Evolutionary conservation across 2,329 filamentous ascomycete genomes (phyloP).

Genomic region (Aureobasidium sp.): DNA sequence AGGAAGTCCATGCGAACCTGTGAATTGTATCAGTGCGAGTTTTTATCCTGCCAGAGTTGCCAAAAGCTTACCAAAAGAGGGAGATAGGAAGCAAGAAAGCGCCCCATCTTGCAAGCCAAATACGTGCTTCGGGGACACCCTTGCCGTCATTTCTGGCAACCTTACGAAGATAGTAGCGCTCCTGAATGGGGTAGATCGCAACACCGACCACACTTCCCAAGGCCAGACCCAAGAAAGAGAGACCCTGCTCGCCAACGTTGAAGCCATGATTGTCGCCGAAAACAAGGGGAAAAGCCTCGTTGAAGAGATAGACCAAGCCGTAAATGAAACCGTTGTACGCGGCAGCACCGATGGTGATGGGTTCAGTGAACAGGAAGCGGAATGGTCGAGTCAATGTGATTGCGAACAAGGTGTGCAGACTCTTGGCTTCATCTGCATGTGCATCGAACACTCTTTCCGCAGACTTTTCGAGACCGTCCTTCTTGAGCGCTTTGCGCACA

Average conservation of each 20-base stretch:
- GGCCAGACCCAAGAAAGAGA: constrained; percentile 23
- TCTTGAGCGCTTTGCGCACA: constrained; percentile 48
- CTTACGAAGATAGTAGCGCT: constrained; percentile 20
- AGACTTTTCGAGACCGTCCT: constrained; percentile 16
- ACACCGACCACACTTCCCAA: constrained; percentile 22
- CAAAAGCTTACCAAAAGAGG: constrained; percentile 20
- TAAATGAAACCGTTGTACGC: constrained; percentile 46
- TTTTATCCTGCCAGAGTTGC: not conserved
- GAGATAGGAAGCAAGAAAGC: constrained; percentile 22
- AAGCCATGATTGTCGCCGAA: constrained; percentile 33
- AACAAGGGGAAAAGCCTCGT: constrained; percentile 43
- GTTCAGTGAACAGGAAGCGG: constrained; percentile 40
- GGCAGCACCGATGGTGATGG: constrained; percentile 43
- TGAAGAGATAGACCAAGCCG: constrained; percentile 45
- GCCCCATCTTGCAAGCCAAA: constrained; percentile 22
- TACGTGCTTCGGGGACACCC: constrained; percentile 26
- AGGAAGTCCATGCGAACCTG: constrained; percentile 16
- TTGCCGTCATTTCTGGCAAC: constrained; percentile 21
- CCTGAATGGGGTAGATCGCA: constrained; percentile 18
- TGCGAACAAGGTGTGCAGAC: constrained; percentile 29
- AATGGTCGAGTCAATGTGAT: constrained; percentile 42
- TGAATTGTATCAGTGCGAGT: not conserved
- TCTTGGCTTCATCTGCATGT: constrained; percentile 15
- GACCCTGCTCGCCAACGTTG: constrained; percentile 22
- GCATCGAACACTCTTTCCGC: constrained; percentile 20